Conservation (phyloP, 2,329 filamentous ascomycete genomes). For the Aureobasidium sp. region DNA sequence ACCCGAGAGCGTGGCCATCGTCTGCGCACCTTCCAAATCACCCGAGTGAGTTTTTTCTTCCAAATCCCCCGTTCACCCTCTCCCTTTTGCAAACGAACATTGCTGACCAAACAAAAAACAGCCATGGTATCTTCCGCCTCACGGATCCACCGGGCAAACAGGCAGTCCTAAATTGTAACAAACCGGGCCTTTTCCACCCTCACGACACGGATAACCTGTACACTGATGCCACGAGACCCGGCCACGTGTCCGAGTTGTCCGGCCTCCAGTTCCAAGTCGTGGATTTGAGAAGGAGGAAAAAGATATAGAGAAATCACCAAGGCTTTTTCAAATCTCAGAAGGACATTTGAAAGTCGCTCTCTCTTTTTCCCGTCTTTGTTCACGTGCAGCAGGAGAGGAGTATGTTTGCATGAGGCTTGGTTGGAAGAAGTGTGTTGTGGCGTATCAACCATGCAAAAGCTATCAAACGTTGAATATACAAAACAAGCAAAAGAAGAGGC, state of each 20-base stretch:
- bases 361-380: too few species aligned
- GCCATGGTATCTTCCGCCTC: slow-evolving; percentile 84
- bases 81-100: background rate
- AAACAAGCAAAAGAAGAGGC: too few species aligned
- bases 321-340: too few species aligned
- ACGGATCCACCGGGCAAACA: slow-evolving; percentile 88
- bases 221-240: slow-evolving; percentile 55
- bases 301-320: too few species aligned
- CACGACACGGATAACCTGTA: slow-evolving; percentile 65
- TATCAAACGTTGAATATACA: too few species aligned
- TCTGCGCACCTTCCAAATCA: slow-evolving; percentile 76
- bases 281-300: slow-evolving; percentile 42
- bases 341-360: too few species aligned
- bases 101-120: slow-evolving; percentile 26
- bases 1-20: slow-evolving; percentile 91
- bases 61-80: too few species aligned
- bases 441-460: too few species aligned
- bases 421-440: too few species aligned
- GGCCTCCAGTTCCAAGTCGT: slow-evolving; percentile 55
- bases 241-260: slow-evolving; percentile 50
- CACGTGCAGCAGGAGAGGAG: too few species aligned
- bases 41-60: slow-evolving; percentile 56
- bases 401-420: too few species aligned
- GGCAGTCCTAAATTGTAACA: slow-evolving; percentile 69
- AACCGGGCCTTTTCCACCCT: slow-evolving; percentile 76